Conservation (phyloP, 306 rosid species). For the Cyamopsis tetragonoloba region DNA sequence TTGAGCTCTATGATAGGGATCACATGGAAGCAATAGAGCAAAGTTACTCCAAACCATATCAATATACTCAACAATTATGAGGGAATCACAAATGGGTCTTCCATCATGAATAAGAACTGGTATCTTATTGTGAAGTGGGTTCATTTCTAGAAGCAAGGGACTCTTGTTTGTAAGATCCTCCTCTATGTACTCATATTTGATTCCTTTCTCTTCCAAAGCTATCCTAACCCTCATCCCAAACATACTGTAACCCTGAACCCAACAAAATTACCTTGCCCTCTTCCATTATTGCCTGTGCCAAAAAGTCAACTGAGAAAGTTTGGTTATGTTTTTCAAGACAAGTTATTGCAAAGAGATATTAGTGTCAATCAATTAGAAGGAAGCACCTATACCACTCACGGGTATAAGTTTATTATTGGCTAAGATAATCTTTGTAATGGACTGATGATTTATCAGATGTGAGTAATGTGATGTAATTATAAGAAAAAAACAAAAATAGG, state of each 20-base stretch:
- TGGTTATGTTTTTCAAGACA: neutral
- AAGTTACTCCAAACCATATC: constrained; percentile 36
- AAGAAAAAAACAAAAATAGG: too few relatives aligned
- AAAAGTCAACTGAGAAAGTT: neutral
- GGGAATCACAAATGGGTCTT: constrained; percentile 39
- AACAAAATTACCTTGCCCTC: constrained; percentile 34
- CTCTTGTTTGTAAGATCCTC: constrained; percentile 32
- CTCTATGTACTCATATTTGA: constrained; percentile 31
- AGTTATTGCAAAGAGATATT: too few relatives aligned
- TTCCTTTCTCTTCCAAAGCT: constrained; percentile 34
- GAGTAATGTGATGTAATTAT: too few relatives aligned
- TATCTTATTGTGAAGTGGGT: constrained; percentile 39
- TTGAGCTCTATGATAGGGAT: constrained; percentile 32
- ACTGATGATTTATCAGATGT: too few relatives aligned
- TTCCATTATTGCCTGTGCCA: constrained; percentile 17
- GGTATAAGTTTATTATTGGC: neutral
- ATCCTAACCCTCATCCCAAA: constrained; percentile 41
- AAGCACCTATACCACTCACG: neutral
- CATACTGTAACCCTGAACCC: constrained; percentile 23
- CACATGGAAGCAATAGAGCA: constrained; percentile 21
- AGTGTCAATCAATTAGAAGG: neutral
- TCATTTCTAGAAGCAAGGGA: constrained; percentile 33
- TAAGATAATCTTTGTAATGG: neutral
- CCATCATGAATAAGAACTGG: constrained; percentile 44
- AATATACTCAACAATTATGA: constrained; percentile 38